Evolutionary conservation across 179 eudicot species (phyloP), one percentile per base, ranked within the genome.

Genomic region (Silene noctiflora): DNA sequence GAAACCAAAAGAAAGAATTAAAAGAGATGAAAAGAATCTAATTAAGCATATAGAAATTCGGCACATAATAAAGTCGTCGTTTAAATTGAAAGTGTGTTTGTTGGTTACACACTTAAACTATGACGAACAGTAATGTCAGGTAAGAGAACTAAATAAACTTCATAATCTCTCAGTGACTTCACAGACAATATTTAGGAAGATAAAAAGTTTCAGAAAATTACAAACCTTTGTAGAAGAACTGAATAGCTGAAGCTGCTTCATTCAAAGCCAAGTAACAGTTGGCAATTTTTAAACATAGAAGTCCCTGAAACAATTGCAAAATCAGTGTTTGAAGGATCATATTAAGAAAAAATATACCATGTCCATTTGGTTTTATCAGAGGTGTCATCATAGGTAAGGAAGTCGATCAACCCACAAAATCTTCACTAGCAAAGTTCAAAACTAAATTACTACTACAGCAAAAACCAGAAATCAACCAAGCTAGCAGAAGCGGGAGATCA

Each of bases 201-300:
- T 14, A 4, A 29, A 60, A 60, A 60, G 12, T 20, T 48, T 9
- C 74, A 58, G 27, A 39, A 73, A 60, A 56, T 59, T 12, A 19
- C 83, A 59, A 81, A 94, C 98, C 98, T 88, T 88, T 87, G 75
- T 87, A 87, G 77, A 87, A 88, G 81, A 84, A 89, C 72, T 84
- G 85, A 76, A 92, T 89, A 60, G 98, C 91, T 80, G 81, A 78
- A 61, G 69, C 61, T 73, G 84, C 72, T 75, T 88, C 79, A 76
- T 73, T 80, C 58, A 89, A 31, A 63, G 82, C 81, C 6, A 74
- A 73, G 85, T 83, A 87, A 85, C 98, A 94, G 60, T 79, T 84
- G 39, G 94, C 98, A 60, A 94, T 87, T 83, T 84, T 90, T 80
- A 88, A 51, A 83, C 82, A 62, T 67, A 92, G 68, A 44, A 76